A percentile compares a stretch with the other conserved stretches of the same genome.
These are phyloP conservation scores for Colletotrichum sp. DNA, from an alignment of 2,329 filamentous ascomycete genomes.

Conservation along the genomic window DNA sequence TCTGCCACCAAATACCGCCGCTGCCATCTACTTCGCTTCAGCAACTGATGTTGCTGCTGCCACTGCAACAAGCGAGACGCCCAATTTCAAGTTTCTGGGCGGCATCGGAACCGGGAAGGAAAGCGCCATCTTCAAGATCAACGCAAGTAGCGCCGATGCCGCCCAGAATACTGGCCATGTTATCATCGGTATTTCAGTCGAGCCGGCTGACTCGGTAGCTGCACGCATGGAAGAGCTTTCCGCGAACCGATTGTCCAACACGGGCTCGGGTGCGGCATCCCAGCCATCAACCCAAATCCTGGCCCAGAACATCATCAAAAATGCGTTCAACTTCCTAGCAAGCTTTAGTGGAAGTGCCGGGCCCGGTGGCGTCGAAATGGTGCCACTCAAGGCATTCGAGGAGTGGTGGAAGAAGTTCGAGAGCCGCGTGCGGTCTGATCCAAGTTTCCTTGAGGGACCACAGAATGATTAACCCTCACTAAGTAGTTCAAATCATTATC, in stretches of 20 bases:
- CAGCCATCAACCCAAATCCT: conserved; percentile 74
- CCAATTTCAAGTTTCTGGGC: conserved; percentile 83
- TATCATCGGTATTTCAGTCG: conserved; percentile 82
- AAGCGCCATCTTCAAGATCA: conserved; percentile 87
- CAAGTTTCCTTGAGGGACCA: conserved; percentile 81
- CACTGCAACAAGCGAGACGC: conserved; percentile 43
- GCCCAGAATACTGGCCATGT: conserved; percentile 50
- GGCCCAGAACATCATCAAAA: conserved; percentile 92
- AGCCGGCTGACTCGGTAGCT: conserved; percentile 75
- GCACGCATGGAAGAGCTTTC: conserved; percentile 69
- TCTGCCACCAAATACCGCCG: conserved; percentile 78
- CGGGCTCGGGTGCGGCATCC: conserved; percentile 18
- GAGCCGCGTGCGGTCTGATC: conserved; percentile 81
- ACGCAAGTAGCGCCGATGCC: conserved; percentile 29
- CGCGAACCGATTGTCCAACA: conserved; percentile 37
- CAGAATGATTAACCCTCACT: conserved; percentile 22
- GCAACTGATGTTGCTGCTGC: conserved; percentile 42
- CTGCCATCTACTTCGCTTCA: conserved; percentile 85
- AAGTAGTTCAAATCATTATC: neutral
- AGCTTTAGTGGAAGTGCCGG: conserved; percentile 76
- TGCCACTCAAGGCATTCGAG: conserved; percentile 93
- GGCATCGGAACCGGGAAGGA: conserved; percentile 90
- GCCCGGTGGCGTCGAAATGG: conserved; percentile 75
- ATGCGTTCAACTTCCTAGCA: conserved; percentile 95
- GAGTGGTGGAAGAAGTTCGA: conserved; percentile 99